A percentile compares a stretch with the other conserved stretches of the same genome.
phyloP scores from a whole-genome alignment of 1,284 basidiomycete species.

The Vanrija pseudolonga region DNA sequence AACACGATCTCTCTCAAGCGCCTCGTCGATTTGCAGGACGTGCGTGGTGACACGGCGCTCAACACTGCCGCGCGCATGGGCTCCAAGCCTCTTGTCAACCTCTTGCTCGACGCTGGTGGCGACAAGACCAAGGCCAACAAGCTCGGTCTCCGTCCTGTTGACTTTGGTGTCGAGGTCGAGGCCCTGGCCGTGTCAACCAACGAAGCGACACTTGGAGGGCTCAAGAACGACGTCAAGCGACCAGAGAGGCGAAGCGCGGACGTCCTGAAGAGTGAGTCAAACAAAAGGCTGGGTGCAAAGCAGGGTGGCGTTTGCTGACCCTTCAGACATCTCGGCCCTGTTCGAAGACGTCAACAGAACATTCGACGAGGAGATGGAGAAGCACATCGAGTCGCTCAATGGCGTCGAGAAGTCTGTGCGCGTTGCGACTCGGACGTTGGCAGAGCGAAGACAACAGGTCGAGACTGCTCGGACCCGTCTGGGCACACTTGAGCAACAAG shows the following conservation, averaged over 20 bases:
- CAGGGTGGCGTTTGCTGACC: constrained; percentile 9
- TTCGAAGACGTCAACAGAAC: constrained; percentile 72
- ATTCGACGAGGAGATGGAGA: constrained; percentile 77
- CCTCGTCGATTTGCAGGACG: constrained; percentile 87
- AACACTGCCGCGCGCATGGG: constrained; percentile 94
- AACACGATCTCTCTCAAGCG: constrained; percentile 56
- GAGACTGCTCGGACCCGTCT: constrained; percentile 67
- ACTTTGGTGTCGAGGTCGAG: constrained; percentile 89
- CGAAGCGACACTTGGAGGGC: constrained; percentile 67
- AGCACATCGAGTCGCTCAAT: constrained; percentile 80
- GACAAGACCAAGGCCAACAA: constrained; percentile 91
- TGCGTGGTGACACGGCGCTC: constrained; percentile 92
- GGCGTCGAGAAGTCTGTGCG: constrained; percentile 81
- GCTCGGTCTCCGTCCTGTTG: constrained; percentile 82
- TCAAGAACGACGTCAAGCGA: constrained; percentile 64
- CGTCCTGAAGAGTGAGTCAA: constrained; percentile 71
- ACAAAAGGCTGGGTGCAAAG: no score
- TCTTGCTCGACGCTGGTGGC: constrained; percentile 87
- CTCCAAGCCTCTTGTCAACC: constrained; percentile 79
- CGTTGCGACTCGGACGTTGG: constrained; percentile 81
- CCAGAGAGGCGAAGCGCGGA: constrained; percentile 85
- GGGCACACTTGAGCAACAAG: constrained; percentile 70
- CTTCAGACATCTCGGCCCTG: constrained; percentile 74
- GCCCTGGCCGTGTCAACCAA: constrained; percentile 57
- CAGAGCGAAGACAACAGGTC: constrained; percentile 81